Conservation (phyloP, 2,329 filamentous ascomycete genomes). For the Madurella mycetomatis region DNA sequence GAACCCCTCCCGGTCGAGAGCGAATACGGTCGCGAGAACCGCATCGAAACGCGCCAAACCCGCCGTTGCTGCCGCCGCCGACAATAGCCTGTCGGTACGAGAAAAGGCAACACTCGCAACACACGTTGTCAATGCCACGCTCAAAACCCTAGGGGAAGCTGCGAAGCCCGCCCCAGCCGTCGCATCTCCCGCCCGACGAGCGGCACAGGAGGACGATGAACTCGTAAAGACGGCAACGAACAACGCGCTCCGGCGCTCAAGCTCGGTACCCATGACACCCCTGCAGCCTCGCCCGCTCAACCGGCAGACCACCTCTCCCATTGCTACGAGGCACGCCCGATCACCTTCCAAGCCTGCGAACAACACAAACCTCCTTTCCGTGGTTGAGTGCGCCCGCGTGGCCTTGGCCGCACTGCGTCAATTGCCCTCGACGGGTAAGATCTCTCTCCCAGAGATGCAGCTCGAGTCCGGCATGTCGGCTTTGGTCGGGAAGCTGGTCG, state of each 20-base stretch:
- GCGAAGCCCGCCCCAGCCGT: slow-evolving; percentile 47
- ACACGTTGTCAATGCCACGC: slow-evolving; percentile 64
- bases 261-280: slow-evolving; percentile 55
- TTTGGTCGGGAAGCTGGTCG: slow-evolving; percentile 61
- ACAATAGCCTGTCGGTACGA: slow-evolving; percentile 45
- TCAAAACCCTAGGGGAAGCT: slow-evolving; percentile 66
- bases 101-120: slow-evolving; percentile 67
- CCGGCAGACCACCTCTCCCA: slow-evolving; percentile 53
- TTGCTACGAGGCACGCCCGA: slow-evolving; percentile 33
- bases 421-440: slow-evolving; percentile 49
- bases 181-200: slow-evolving; percentile 32
- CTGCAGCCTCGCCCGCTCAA: slow-evolving; percentile 59
- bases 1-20: slow-evolving; percentile 28
- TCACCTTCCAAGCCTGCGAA: slow-evolving; percentile 24
- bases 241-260: slow-evolving; percentile 50
- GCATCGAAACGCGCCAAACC: slow-evolving; percentile 30
- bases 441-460: slow-evolving; percentile 59
- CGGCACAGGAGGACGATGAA: slow-evolving; percentile 34
- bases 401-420: slow-evolving; percentile 63
- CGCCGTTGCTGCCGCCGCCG: slow-evolving; percentile 22
- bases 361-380: slow-evolving; percentile 48
- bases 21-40: slow-evolving; percentile 21
- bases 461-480: slow-evolving; percentile 70
- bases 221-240: slow-evolving; percentile 34
- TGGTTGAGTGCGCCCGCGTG: slow-evolving; percentile 64